Evolutionary conservation across 208 protist genomes (phyloP).

Genomic region (Trypanosoma rangeli): DNA sequence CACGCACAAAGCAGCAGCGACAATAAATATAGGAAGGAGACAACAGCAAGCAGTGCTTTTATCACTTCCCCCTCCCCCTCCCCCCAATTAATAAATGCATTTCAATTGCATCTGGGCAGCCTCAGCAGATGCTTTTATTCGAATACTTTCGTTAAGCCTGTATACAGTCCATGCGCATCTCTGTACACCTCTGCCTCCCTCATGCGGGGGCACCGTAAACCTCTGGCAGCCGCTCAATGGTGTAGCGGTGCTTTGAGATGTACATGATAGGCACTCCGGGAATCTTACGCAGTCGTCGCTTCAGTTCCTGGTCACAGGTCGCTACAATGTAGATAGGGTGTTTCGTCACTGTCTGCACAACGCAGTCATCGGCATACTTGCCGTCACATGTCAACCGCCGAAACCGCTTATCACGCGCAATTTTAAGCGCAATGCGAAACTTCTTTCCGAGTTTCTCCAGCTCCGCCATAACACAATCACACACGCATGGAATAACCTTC

Average conservation of each 20-base stretch:
- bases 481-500: conserved; percentile 98
- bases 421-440: conserved; percentile 91
- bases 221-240: conserved; percentile 98
- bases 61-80: background rate
- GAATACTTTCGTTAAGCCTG: background rate
- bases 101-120: background rate
- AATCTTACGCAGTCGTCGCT: conserved; percentile 97
- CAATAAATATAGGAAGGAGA: background rate
- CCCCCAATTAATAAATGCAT: background rate
- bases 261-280: conserved; percentile 99
- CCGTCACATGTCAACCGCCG: conserved; percentile 95
- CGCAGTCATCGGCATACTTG: conserved; percentile 99
- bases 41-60: background rate
- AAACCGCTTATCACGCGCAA: conserved; percentile 98
- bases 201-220: conserved; percentile 82
- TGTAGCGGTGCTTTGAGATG: conserved; percentile 96
- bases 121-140: background rate
- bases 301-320: conserved; percentile 96
- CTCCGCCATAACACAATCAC: conserved; percentile 99
- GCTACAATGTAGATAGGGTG: conserved; percentile 93
- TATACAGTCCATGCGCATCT: background rate
- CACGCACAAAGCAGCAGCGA: background rate
- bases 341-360: conserved; percentile 95
- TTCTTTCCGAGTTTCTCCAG: conserved; percentile 98
- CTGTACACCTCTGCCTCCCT: conserved; percentile 1